These are phyloP conservation scores for Fusarium staphyleae DNA, from an alignment of 2,329 filamentous ascomycete species.

Conservation along the genomic window DNA sequence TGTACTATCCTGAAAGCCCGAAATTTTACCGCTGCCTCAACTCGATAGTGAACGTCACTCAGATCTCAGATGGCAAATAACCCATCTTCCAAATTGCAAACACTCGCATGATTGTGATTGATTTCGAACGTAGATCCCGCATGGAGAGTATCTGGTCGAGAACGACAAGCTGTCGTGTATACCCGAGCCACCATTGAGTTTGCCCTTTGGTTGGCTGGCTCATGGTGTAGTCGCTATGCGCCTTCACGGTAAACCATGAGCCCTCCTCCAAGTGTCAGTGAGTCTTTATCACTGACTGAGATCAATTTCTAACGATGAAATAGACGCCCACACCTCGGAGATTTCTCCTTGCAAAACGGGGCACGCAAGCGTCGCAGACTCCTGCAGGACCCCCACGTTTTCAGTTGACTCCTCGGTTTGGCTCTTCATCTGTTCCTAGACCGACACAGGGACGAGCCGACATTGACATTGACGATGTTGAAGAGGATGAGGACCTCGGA, in stretches of 20 bases:
- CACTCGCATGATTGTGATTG: background rate
- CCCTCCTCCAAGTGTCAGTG: conserved; percentile 39
- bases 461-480: conserved; percentile 46
- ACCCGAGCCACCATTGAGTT: background rate
- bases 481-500: conserved; percentile 38
- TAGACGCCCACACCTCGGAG: conserved; percentile 51
- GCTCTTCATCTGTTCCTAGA: conserved; percentile 43
- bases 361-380: conserved; percentile 45
- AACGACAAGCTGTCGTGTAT: conserved; percentile 1
- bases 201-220: conserved; percentile 5
- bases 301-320: background rate
- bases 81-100: background rate
- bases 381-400: conserved; percentile 45
- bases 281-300: background rate
- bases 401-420: conserved; percentile 51
- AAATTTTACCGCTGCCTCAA: conserved; percentile 25
- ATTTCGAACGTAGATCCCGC: background rate
- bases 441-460: conserved; percentile 39
- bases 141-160: background rate
- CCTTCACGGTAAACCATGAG: conserved; percentile 36
- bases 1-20: conserved; percentile 2
- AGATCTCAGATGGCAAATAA: background rate
- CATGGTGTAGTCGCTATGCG: conserved; percentile 23
- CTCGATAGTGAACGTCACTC: conserved; percentile 19
- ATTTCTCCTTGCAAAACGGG: conserved; percentile 49